Base-by-base conservation (phyloP, 208 protist genomes). In the Phytomonas francai region DNA sequence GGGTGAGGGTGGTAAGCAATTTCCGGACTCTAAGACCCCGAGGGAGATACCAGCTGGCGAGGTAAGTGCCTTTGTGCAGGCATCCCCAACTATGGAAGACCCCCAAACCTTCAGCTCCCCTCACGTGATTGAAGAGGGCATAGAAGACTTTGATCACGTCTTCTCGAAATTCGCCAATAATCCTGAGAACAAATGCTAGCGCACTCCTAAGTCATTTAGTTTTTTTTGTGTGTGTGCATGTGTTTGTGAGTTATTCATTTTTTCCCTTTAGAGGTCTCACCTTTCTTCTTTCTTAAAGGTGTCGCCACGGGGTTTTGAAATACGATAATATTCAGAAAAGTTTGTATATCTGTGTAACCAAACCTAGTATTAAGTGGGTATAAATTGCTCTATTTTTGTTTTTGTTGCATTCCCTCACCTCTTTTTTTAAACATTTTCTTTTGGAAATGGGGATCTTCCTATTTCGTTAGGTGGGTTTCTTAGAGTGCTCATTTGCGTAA, bases 141-240 rank as follows among this genome's bases (percentile, higher is more conserved):
- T 58, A 0, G 65, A 61, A n/a, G 72, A 86, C 27, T 83, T 86
- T 54, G 71, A 80, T 57, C 68, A 77, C 28, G 80, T 83, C 72
- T 86, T 81, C 59, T 73, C 68, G 11, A 78, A 86, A 69, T 83
- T 86, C 30, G 73, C 83, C 27, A 74, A 60, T 14, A 75, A 72
- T 16, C 59, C 67, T 5, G 71, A 76, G 30, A 56, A 59, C 9
- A 68, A 63, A 32, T 69, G 29, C 34, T 33, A 14, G 45, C 22
- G 29, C 49, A 0, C 16, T 30, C n/a, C n/a, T n/a, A n/a, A 8
- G 34, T 56, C 65, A 65, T 59, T 65, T 33, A 66, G 14, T 57
- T 65, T 30, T 58, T 14, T 49, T 67, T 56, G 31, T 61, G n/a
- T n/a, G n/a, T n/a, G n/a, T n/a, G n/a, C n/a, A n/a, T n/a, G n/a